Percentiles rank a stretch among this genome's conserved stretches.
Conservation (phyloP, 2,329 filamentous ascomycete genomes). For the Fusarium palustre region DNA sequence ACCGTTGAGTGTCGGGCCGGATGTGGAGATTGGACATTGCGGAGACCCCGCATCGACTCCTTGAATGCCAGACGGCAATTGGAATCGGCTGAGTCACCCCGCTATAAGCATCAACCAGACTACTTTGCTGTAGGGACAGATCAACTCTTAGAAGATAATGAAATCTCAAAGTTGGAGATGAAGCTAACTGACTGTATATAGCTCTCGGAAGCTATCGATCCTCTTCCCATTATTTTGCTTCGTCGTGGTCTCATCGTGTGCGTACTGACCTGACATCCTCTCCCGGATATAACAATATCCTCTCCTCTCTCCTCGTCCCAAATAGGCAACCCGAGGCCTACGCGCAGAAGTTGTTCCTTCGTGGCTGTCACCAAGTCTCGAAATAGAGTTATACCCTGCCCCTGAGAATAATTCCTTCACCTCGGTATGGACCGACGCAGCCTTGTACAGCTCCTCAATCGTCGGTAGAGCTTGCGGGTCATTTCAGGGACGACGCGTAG, state of each 20-base stretch:
- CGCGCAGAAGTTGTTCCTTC: too few species aligned
- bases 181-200: not conserved
- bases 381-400: not conserved
- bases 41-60: slow-evolving; percentile 36
- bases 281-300: slow-evolving; percentile 18
- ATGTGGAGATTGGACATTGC: slow-evolving; percentile 38
- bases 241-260: not conserved
- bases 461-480: not conserved
- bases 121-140: not conserved
- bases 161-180: not conserved
- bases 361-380: not conserved
- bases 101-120: slow-evolving; percentile 10
- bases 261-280: too few species aligned
- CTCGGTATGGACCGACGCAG: not conserved
- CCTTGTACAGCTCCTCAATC: not conserved
- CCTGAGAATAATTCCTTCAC: not conserved
- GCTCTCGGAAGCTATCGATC: not conserved
- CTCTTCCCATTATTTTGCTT: not conserved
- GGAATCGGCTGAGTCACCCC: slow-evolving; percentile 26
- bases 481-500: not conserved
- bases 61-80: slow-evolving; percentile 33
- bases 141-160: not conserved
- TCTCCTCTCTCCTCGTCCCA: not conserved
- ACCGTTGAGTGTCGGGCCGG: slow-evolving; percentile 20
- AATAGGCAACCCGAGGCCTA: slow-evolving; percentile 36